phyloP scores from a whole-genome alignment of 805 yeast genomes.

The Candida cerambycidarum region DNA sequence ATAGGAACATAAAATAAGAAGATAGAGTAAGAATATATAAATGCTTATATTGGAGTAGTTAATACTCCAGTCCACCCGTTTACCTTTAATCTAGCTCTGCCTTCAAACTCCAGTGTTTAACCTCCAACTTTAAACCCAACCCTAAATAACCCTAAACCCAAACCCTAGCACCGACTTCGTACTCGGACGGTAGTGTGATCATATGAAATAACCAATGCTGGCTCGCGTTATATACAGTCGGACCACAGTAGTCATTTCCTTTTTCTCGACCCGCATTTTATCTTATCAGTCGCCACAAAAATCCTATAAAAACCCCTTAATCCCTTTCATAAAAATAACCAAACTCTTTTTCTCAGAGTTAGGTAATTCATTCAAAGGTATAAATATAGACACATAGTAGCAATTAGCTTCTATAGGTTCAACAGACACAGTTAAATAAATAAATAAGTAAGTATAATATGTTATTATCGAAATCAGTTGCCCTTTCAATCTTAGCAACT shows the following conservation, averaged over 20 bases:
- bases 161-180: too few species aligned
- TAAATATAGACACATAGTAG: too few species aligned
- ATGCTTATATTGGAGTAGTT: too few species aligned
- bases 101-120: too few species aligned
- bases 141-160: too few species aligned
- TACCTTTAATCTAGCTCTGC: too few species aligned
- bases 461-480: constrained; percentile 43
- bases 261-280: constrained; percentile 7
- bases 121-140: too few species aligned
- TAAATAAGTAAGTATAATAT: constrained; percentile 16
- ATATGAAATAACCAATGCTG: constrained; percentile 5
- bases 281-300: constrained; percentile 8
- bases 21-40: too few species aligned
- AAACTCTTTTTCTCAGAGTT: constrained; percentile 1
- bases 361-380: constrained; percentile 3
- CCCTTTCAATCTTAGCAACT: constrained; percentile 42
- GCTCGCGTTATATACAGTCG: constrained; percentile 3
- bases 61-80: too few species aligned
- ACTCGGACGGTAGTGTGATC: background rate
- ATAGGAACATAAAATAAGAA: too few species aligned
- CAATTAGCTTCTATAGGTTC: too few species aligned
- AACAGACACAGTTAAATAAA: background rate
- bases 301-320: constrained; percentile 5
- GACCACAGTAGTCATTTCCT: constrained; percentile 6
- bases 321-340: constrained; percentile 1